Percentiles rank a stretch among this genome's conserved stretches.
Conservation (phyloP, 225 moss, liverwort and hornwort species). For the Pleurozium schreberi region DNA sequence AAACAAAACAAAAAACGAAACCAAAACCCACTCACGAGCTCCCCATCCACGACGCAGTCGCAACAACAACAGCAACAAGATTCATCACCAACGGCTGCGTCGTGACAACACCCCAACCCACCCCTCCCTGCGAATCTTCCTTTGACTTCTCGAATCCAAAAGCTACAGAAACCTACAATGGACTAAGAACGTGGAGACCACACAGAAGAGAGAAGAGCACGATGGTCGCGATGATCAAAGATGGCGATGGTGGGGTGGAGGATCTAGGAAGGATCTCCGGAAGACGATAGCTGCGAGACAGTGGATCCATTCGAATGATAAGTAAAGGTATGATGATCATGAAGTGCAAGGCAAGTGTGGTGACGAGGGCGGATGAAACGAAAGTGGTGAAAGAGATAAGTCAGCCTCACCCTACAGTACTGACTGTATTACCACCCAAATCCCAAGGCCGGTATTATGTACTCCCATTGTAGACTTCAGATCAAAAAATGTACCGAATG, state of each 20-base stretch:
- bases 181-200: not conserved
- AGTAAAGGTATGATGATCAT: too few relatives aligned
- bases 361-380: not conserved
- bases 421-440: not conserved
- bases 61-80: not conserved
- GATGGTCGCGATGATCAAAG: not conserved
- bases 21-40: not conserved
- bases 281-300: not conserved
- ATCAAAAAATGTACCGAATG: rapidly evolving
- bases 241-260: not conserved
- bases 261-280: not conserved
- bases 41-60: not conserved
- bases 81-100: not conserved
- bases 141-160: not conserved
- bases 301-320: not conserved
- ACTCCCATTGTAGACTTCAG: rapidly evolving
- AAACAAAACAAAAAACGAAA: not conserved
- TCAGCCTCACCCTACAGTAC: not conserved
- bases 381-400: not conserved
- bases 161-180: not conserved
- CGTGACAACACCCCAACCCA: not conserved
- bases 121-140: not conserved
- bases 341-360: not conserved
- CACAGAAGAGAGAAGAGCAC: not conserved
- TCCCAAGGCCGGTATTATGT: not conserved